Evolutionary conservation across 1,284 basidiomycete species (phyloP), one percentile per base, ranked within the genome.

Genomic region (Tilletiopsis washingtonensis): DNA sequence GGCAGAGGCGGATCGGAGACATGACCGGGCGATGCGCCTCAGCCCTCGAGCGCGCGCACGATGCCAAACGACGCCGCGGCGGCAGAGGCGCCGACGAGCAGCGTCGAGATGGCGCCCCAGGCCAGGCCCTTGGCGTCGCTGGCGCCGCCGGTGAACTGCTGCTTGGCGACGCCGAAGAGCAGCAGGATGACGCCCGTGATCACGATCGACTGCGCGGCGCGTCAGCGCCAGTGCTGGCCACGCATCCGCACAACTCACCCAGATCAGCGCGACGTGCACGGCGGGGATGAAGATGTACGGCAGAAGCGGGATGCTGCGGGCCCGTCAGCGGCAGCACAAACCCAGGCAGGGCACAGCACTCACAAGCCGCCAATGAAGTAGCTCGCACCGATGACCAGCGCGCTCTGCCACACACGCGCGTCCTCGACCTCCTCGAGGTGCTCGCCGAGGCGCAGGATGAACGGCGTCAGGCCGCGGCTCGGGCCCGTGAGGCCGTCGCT

Each of bases 1-100:
- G 34, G n/a, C n/a, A n/a, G n/a, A n/a, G n/a, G n/a, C n/a, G n/a
- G n/a, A n/a, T n/a, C n/a, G n/a, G n/a, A n/a, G n/a, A n/a, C n/a
- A n/a, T 36, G n/a, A 14, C n/a, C 14, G n/a, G 14, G n/a, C 34
- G n/a, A n/a, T 7, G 15, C 6, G 7, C 6, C 4, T 23, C 15
- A 45, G 5, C 62, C 62, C 44, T 91, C 90, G 52, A 97, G 72
- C 1, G 80, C 76, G 49, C 82, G 83, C 40, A 94, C 90, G 54
- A 96, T 83, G 1, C 78, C 84, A 71, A 88, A 96, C 2, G 90
- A 88, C 0, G 88, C 86, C 0, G 81, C 90, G 0, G 91, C 89
- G 0, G 91, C 91, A 0, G 86, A 76, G 24, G 88, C 90, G 47
- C 91, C 91, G 2, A 97, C 91, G 37, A 86, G 76, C 47, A 93